phyloP scores from a whole-genome alignment of 495 filamentous ascomycete species.

The Staphylotrichum longicolle region DNA sequence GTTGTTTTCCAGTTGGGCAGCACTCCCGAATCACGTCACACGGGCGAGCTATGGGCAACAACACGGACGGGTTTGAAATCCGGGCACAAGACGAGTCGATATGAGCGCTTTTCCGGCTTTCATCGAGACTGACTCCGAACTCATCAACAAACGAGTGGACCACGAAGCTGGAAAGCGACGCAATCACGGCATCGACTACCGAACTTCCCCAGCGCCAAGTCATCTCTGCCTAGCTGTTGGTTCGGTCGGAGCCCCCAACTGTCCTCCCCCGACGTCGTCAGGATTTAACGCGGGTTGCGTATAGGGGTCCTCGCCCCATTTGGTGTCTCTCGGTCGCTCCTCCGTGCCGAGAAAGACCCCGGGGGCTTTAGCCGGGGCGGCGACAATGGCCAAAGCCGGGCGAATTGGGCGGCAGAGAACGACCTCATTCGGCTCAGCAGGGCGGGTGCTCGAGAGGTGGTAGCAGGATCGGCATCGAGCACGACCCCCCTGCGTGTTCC shows the following conservation, averaged over 20 bases:
- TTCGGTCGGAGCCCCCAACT: background rate
- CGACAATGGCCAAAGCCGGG: background rate
- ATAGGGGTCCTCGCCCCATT: constrained; percentile 7
- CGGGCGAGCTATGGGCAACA: background rate
- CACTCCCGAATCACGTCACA: background rate
- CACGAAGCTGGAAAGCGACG: background rate
- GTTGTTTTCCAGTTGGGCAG: background rate
- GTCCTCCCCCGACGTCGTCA: background rate
- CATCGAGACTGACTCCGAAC: background rate
- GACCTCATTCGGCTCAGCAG: too few species aligned
- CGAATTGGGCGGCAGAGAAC: constrained; percentile 5
- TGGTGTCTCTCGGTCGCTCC: background rate
- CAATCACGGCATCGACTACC: constrained; percentile 8
- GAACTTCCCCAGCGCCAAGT: constrained; percentile 1
- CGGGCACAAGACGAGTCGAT: background rate
- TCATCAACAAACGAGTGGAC: constrained; percentile 6
- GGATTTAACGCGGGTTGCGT: background rate
- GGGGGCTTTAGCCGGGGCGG: constrained; percentile 12
- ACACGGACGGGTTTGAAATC: background rate
- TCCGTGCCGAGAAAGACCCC: constrained; percentile 6
- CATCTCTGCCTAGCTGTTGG: background rate
- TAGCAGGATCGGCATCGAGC: background rate
- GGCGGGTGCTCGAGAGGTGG: background rate
- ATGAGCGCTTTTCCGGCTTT: constrained; percentile 5
- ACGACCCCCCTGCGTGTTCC: constrained; percentile 8